Base-by-base conservation (phyloP, 805 yeast genomes). In the Ogataea wickerhamii region DNA sequence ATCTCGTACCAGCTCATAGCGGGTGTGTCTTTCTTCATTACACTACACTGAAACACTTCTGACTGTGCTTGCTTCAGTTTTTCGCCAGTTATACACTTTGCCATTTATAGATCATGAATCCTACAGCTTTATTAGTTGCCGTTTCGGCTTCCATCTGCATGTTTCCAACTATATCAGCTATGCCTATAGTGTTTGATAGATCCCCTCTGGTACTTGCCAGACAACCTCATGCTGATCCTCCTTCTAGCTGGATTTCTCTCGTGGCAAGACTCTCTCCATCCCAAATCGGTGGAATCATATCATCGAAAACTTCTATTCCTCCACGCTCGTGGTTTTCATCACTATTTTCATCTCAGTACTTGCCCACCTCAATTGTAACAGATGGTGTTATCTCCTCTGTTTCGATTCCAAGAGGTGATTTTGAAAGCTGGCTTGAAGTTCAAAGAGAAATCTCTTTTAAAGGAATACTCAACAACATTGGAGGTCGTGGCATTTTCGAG, bases 401-500 rank as follows among this genome's bases (percentile, higher is more conserved):
- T 10, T 37, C 55, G 10, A 55, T 61, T 18, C 55, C 64, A 17
- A 49, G 53, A 35, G 56, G 49, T 29, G 69, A 68, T 25, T 71
- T 74, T 39, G 72, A 70, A 23, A 33, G 48, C 11, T 80, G 87
- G 87, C 43, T 78, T 3, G 48, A 45, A 2, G 48, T 50, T 7
- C 80, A 80, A 52, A 52, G 55, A 17, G 57, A 60, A 2, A 44
- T 60, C 18, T 57, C 81, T 0, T 71, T 78, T 45, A 49, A 61
- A 18, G 61, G 71, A 14, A 72, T 79, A 23, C 53, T 79, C 26
- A 61, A 67, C 25, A 79, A 79, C 51, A 74, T 80, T 25, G 84
- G 83, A 16, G 81, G 82, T 1, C 41, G 63, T 24, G 66, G 70
- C 4, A 43, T 40, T 5, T 53, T 42, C 14, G 51, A 60, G 18